Evolutionary conservation across 768 basidiomycete species (phyloP).

Genomic region (Boletellus ananas): DNA sequence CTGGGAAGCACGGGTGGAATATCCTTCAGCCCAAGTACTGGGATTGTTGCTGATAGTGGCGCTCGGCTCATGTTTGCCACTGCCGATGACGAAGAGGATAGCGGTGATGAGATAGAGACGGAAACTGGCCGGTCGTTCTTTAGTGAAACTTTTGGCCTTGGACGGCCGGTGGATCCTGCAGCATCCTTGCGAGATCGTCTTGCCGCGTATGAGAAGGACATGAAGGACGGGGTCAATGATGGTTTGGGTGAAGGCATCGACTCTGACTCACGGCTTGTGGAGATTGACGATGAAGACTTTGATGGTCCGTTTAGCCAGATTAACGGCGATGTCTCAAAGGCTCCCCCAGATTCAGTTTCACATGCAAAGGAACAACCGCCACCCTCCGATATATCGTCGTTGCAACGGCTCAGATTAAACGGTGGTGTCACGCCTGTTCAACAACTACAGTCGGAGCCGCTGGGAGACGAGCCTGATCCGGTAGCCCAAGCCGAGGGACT

Average conservation of each 20-base stretch:
- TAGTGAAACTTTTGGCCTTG: conserved; percentile 42
- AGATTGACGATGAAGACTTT: conserved; percentile 34
- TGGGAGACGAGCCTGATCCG: conserved; percentile 52
- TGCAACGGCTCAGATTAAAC: conserved; percentile 43
- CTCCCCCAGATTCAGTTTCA: conserved; percentile 24
- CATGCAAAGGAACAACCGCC: conserved; percentile 10
- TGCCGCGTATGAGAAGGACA: conserved; percentile 58
- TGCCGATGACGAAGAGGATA: conserved; percentile 58
- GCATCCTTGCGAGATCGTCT: conserved; percentile 57
- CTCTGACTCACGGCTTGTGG: conserved; percentile 23
- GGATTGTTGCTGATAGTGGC: conserved; percentile 47
- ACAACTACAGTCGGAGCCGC: conserved; percentile 49
- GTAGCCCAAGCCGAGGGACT: conserved; percentile 61
- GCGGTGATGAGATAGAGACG: conserved; percentile 45
- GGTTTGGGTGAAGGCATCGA: conserved; percentile 18
- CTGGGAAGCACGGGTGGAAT: conserved; percentile 60
- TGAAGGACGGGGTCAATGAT: conserved; percentile 34
- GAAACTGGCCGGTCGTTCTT: conserved; percentile 43
- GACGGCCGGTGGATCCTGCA: conserved; percentile 50
- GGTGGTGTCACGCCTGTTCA: conserved; percentile 44
- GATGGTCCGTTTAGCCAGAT: conserved; percentile 26
- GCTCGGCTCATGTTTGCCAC: conserved; percentile 55
- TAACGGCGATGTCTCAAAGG: conserved; percentile 35
- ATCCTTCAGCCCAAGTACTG: conserved; percentile 55
- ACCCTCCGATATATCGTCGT: conserved; percentile 46